Percentiles rank a stretch among this genome's conserved stretches.
Conservation (phyloP, 768 basidiomycete species). For the Calocera cornea region DNA sequence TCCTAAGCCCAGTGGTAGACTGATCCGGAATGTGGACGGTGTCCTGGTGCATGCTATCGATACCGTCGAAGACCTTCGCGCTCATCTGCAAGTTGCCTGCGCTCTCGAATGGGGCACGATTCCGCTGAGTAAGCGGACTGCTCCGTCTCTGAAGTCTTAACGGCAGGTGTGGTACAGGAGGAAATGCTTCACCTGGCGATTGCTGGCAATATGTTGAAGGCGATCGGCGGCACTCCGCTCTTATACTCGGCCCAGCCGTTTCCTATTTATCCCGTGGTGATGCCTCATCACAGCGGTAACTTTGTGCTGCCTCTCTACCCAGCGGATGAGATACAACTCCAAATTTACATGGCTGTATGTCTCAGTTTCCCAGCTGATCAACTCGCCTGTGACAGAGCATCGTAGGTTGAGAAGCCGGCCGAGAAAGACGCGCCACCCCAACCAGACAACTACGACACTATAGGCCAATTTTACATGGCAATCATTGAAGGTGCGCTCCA, state of each 20-base stretch:
- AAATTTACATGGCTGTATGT: neutral
- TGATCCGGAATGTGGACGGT: neutral
- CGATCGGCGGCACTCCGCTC: neutral
- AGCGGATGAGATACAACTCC: neutral
- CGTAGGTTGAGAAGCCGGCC: neutral
- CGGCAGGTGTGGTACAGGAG: neutral
- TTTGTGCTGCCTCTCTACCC: neutral
- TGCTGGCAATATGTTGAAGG: neutral
- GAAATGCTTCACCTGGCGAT: neutral
- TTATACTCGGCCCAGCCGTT: neutral
- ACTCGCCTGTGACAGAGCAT: too few relatives aligned
- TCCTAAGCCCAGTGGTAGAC: neutral
- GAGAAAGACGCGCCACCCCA: neutral
- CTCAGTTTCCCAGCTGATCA: too few relatives aligned
- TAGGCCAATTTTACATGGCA: neutral
- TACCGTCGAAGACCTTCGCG: neutral
- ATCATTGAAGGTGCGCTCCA: neutral
- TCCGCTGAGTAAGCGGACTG: neutral
- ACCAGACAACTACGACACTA: neutral
- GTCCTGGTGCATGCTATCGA: neutral
- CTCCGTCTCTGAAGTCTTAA: too few relatives aligned
- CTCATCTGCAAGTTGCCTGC: neutral
- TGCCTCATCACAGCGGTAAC: neutral
- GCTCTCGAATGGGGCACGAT: neutral
- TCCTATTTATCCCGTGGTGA: neutral